Base-by-base conservation (phyloP, 2,329 filamentous ascomycete genomes). In the Epichloe bromicola region DNA sequence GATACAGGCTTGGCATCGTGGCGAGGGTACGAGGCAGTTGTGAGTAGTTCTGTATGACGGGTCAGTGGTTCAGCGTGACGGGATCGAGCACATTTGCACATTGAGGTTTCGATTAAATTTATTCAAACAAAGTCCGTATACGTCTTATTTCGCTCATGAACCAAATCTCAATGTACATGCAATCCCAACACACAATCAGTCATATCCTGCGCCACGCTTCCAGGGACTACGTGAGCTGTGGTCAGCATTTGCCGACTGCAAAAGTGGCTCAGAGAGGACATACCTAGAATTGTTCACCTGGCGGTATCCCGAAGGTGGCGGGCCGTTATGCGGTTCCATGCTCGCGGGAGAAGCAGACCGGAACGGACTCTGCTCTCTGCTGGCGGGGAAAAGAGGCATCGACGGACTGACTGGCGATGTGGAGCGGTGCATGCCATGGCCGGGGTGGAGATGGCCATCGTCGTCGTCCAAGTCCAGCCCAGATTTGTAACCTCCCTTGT, bases 121-220 rank as follows among this genome's bases (percentile, higher is more conserved):
- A 30, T 30, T 30, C 8, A 30, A 11, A 30, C 30, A 30, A 10
- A 11, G 30, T 30, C 30, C 8, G 8, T 10, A 30, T 30, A 30
- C 8, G 26, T 30, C 26, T 30, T 30, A 30, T 30, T 30, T 11
- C 26, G 26, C 26, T 30, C 26, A 30, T 30, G 26, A 30, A 30
- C 8, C 8, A 30, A 30, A 30, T 30, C 30, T 11, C 7, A 11
- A 17, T 17, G 6, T 41, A 34, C 23, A 20, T 20, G 20, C 37
- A 33, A 23, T 15, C 34, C 33, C 33, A n/a, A n/a, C n/a, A 5
- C 15, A 15, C 5, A 34, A 46, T 36, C 69, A 65, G 34, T 72
- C 69, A 56, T 72, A 72, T 39, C 70, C 70, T 45, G 70, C 70
- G 53, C 70, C 70, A 54, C 70, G 70, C 56, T 72, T 70, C 70